phyloP scores from a whole-genome alignment of 164 flowering plant species.

The Annona cherimola region DNA sequence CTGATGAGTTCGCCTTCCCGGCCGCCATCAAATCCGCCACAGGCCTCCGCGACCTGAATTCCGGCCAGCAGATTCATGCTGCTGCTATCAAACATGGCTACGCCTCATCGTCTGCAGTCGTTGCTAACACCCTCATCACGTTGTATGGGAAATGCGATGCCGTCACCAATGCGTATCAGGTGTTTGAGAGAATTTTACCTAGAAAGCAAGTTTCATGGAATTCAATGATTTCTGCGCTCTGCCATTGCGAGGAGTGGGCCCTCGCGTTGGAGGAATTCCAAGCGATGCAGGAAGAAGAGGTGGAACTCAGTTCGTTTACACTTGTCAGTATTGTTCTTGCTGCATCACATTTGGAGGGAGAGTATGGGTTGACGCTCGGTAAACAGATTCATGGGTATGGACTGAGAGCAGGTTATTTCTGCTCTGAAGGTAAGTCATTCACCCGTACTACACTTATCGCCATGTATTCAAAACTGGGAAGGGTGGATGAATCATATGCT shows the following conservation, averaged over 20 bases:
- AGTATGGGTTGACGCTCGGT: conserved; percentile 51
- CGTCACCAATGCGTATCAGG: conserved; percentile 32
- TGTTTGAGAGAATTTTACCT: conserved; percentile 61
- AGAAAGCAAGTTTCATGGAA: conserved; percentile 81
- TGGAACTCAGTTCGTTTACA: conserved; percentile 16
- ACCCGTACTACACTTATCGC: conserved; percentile 64
- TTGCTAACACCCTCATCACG: conserved; percentile 57
- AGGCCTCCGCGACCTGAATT: conserved; percentile 37
- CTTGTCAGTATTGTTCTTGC: conserved; percentile 29
- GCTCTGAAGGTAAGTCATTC: conserved; percentile 32
- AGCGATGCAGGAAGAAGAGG: background rate
- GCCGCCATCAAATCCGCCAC: conserved; percentile 57
- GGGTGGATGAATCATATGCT: conserved; percentile 34
- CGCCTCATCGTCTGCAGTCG: conserved; percentile 33
- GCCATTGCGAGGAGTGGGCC: conserved; percentile 60
- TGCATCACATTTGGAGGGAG: conserved; percentile 40
- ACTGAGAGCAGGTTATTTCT: conserved; percentile 29
- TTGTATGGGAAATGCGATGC: conserved; percentile 64
- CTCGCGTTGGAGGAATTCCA: conserved; percentile 37
- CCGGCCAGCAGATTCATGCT: conserved; percentile 59
- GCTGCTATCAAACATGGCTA: conserved; percentile 53
- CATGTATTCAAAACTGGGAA: conserved; percentile 67
- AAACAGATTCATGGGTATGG: conserved; percentile 60
- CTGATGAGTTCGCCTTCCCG: conserved; percentile 69
- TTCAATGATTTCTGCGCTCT: conserved; percentile 49